Evolutionary conservation across 805 yeast species (phyloP).

Genomic region (Saturnispora saitoi): DNA sequence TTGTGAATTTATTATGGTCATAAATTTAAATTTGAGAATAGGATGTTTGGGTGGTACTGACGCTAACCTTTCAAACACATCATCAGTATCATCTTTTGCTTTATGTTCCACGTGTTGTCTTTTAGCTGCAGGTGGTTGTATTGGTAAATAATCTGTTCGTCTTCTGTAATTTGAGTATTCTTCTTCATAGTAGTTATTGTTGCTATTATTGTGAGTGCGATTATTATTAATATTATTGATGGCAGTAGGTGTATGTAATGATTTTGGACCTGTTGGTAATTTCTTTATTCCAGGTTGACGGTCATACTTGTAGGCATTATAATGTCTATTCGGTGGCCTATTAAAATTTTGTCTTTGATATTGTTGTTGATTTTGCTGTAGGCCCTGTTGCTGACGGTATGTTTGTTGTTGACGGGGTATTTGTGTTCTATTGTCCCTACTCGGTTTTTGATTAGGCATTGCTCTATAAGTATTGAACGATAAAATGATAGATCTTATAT

Average conservation of each 20-base stretch:
- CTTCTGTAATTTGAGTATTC: neutral
- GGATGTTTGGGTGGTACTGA: neutral
- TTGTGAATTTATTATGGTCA: neutral
- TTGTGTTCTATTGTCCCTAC: neutral
- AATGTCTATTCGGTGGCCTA: neutral
- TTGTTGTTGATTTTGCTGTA: neutral
- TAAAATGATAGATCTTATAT: too few species aligned
- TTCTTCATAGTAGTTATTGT: neutral
- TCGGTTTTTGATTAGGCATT: neutral
- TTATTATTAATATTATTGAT: neutral
- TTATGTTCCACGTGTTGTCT: neutral
- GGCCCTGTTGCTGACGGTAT: neutral
- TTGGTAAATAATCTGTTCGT: neutral
- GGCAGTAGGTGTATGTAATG: neutral
- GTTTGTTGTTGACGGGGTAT: neutral
- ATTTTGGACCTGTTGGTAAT: constrained; percentile 14
- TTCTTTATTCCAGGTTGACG: neutral
- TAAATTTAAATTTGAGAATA: constrained; percentile 2
- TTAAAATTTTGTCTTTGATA: neutral
- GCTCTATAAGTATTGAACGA: neutral
- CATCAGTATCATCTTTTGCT: constrained; percentile 10
- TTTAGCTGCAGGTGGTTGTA: neutral
- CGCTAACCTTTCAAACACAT: constrained; percentile 9
- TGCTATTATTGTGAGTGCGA: neutral
- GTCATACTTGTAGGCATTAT: neutral